Percentiles rank a stretch among this genome's conserved stretches.
phyloP scores from a whole-genome alignment of 306 rosid genomes.

The Lathyrus tuberosus region DNA sequence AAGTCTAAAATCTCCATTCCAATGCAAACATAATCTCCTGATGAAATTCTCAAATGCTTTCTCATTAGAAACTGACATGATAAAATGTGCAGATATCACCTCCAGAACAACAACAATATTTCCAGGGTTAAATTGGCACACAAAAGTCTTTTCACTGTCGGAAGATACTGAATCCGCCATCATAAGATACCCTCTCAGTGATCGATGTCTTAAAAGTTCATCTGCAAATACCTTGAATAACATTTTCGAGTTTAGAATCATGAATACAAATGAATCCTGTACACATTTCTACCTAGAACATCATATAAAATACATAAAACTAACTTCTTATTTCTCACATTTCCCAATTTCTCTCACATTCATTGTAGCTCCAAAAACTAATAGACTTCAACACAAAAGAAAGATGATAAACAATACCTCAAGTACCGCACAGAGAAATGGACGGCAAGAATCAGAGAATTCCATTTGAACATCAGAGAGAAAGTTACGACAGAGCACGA shows the following conservation, averaged over 20 bases:
- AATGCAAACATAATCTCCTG: constrained; percentile 48
- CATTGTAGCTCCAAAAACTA: neutral
- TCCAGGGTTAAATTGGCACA: constrained; percentile 39
- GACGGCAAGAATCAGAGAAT: constrained; percentile 53
- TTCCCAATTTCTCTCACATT: neutral
- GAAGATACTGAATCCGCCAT: constrained; percentile 55
- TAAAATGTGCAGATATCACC: constrained; percentile 72
- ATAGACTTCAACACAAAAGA: neutral
- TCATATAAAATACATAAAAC: constrained; percentile 7
- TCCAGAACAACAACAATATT: constrained; percentile 64
- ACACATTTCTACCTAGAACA: neutral
- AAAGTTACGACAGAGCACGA: constrained; percentile 46
- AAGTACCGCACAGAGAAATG: constrained; percentile 58
- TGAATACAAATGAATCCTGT: constrained; percentile 18
- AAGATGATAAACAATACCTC: constrained; percentile 55
- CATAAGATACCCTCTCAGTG: constrained; percentile 61
- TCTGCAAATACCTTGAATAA: constrained; percentile 77
- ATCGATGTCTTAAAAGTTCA: constrained; percentile 61
- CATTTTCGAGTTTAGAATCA: constrained; percentile 43
- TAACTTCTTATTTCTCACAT: neutral
- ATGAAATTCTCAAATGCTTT: constrained; percentile 58
- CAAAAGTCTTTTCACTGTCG: constrained; percentile 45
- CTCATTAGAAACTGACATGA: constrained; percentile 57
- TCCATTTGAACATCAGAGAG: constrained; percentile 47
- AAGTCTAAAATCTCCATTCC: constrained; percentile 47